Conservation (phyloP, 768 basidiomycete genomes). For the Baorangia bicolor region DNA sequence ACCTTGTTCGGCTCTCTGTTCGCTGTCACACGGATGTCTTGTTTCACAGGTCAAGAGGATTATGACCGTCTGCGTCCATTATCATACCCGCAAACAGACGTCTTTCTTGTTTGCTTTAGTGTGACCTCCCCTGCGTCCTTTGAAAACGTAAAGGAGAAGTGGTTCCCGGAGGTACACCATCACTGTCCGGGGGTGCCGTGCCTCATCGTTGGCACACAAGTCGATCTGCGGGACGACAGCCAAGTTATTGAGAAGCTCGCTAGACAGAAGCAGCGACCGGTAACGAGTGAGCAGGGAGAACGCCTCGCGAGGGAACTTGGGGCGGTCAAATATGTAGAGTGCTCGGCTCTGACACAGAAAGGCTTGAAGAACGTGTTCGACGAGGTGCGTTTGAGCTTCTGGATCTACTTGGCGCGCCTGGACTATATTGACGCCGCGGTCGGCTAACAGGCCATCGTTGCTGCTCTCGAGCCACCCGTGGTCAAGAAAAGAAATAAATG, state of each 20-base stretch:
- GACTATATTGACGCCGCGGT: constrained; percentile 9
- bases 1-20: background rate
- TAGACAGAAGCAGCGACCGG: constrained; percentile 95
- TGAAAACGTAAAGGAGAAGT: constrained; percentile 99
- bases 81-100: constrained; percentile 99
- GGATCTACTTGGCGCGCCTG: background rate
- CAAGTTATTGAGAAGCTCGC: constrained; percentile 93
- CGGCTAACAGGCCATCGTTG: constrained; percentile 78
- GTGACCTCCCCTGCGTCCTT: constrained; percentile 98
- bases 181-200: constrained; percentile 99
- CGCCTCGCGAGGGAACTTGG: constrained; percentile 95
- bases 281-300: constrained; percentile 86
- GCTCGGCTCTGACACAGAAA: constrained; percentile 98
- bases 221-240: constrained; percentile 92
- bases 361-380: constrained; percentile 99
- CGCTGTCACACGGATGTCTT: constrained; percentile 9
- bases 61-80: constrained; percentile 98
- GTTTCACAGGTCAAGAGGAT: constrained; percentile 88
- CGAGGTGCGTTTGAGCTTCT: constrained; percentile 63
- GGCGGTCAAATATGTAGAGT: constrained; percentile 99
- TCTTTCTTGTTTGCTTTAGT: constrained; percentile 99
- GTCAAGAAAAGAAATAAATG: constrained; percentile 79
- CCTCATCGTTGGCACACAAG: constrained; percentile 98
- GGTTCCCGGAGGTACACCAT: constrained; percentile 99
- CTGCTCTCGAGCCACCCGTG: constrained; percentile 96